Evolutionary conservation across 2,329 filamentous ascomycete genomes (phyloP), one percentile per base, ranked within the genome.

Genomic region (Thyridium curvatum): DNA sequence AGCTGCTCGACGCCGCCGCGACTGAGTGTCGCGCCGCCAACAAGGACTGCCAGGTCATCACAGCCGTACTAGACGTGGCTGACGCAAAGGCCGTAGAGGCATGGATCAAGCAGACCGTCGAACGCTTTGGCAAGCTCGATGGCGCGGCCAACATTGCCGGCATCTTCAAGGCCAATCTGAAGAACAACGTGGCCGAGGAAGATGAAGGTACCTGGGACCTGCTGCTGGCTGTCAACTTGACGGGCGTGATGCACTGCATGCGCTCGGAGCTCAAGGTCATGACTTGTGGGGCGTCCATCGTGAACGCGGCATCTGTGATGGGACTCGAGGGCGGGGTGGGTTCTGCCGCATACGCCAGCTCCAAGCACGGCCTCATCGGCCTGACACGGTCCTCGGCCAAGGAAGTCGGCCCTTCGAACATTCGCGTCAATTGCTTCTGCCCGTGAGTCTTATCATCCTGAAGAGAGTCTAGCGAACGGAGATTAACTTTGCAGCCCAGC

Each of bases 281-380:
- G 39, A 46, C 46, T 13, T 48, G 55, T 8, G 52, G 56, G 0
- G 67, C 64, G 0, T 68, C 66, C 46, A 66, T 74, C 28, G 69
- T 74, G 36, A 72, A 68, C 50, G 61, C 65, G 9, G 21, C 21
- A 26, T 26, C 21, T 26, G 21, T 26, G 21, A 6, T 26, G 4
- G 68, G 68, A 0, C 30, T 68, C 3, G 52, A 47, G 9, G 66
- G 62, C 3, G 52, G 55, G 13, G 52, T 51, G 2, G 54, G 50
- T 29, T 55, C 55, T 28, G 53, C 52, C 0, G 54, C 55, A 2
- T 59, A 58, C 28, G 36, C 50, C 3, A 49, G 53, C 0, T 55
- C 50, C 36, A 59, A 59, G 44, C 54, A 57, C 31, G 55, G 46
- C 3, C 53, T 59, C 4, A 32, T 56, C 13, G 53, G 55, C 1